phyloP scores from a whole-genome alignment of 1,284 basidiomycete species.

The Cerioporus squamosus region DNA sequence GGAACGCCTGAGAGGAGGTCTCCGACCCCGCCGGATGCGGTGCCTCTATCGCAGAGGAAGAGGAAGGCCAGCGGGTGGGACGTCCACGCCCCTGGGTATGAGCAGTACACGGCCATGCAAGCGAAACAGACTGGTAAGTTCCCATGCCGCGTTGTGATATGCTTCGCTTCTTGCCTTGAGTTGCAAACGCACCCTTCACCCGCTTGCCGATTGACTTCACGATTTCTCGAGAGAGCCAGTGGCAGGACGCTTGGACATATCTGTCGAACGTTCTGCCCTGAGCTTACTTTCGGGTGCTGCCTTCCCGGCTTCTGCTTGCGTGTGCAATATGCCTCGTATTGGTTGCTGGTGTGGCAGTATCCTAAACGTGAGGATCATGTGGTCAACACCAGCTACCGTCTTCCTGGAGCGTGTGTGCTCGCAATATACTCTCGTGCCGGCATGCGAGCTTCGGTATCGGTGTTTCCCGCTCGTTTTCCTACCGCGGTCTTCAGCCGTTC shows the following conservation, averaged over 20 bases:
- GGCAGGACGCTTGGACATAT: not conserved
- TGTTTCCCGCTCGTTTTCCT: not conserved
- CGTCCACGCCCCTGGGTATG: slow-evolving; percentile 93
- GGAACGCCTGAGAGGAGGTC: slow-evolving; percentile 81
- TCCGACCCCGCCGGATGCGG: slow-evolving; percentile 87
- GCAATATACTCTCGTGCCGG: not conserved
- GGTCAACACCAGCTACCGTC: not conserved
- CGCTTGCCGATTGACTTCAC: not conserved
- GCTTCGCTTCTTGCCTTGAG: not conserved
- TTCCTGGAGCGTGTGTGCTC: not conserved
- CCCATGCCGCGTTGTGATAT: not conserved
- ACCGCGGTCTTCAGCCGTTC: not conserved
- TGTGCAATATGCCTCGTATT: not conserved
- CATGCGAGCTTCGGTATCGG: slow-evolving; percentile 1
- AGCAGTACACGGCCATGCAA: slow-evolving; percentile 92
- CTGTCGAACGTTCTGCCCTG: not conserved
- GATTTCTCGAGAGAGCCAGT: not conserved
- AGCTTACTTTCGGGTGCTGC: not conserved
- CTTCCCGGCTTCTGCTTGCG: not conserved
- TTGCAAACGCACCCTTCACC: not conserved
- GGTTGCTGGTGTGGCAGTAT: not conserved
- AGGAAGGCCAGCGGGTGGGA: slow-evolving; percentile 95
- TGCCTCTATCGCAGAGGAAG: slow-evolving; percentile 85
- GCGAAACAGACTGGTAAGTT: slow-evolving; percentile 92
- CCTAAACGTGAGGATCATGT: not conserved